Evolutionary conservation across 768 basidiomycete species (phyloP).

Genomic region (Suillus subalutaceus): DNA sequence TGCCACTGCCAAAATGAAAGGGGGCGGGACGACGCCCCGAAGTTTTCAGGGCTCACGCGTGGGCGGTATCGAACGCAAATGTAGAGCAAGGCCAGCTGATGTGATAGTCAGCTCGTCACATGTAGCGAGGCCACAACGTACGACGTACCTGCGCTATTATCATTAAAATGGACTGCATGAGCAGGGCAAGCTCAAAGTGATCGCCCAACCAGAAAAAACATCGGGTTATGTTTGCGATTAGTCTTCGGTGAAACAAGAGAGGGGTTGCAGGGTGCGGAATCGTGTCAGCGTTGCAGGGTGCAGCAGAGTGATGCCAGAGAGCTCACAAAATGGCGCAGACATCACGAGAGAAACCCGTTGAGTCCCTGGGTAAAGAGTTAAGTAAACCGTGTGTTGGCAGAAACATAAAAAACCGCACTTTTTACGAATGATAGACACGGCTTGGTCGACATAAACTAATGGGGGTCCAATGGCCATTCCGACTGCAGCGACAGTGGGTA

Average conservation of each 20-base stretch:
- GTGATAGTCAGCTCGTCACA: slow-evolving; percentile 19
- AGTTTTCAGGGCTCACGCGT: slow-evolving; percentile 55
- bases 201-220: slow-evolving; percentile 92
- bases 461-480: slow-evolving; percentile 89
- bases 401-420: slow-evolving; percentile 44
- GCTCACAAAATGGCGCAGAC: slow-evolving; percentile 81
- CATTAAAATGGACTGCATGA: slow-evolving; percentile 86
- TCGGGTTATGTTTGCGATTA: slow-evolving; percentile 83
- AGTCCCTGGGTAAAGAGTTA: slow-evolving; percentile 52
- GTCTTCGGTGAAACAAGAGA: slow-evolving; percentile 39
- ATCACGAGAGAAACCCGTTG: slow-evolving; percentile 85
- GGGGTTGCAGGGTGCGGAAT: slow-evolving; percentile 15
- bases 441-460: slow-evolving; percentile 84
- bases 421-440: slow-evolving; percentile 78
- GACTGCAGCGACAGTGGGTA: slow-evolving; percentile 67
- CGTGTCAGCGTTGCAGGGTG: slow-evolving; percentile 16
- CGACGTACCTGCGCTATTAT: slow-evolving; percentile 73
- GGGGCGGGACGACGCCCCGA: slow-evolving; percentile 63
- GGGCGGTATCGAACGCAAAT: slow-evolving; percentile 81
- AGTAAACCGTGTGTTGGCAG: slow-evolving; percentile 10
- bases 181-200: slow-evolving; percentile 72
- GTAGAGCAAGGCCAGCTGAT: slow-evolving; percentile 74
- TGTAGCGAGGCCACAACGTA: slow-evolving; percentile 6
- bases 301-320: slow-evolving; percentile 1
- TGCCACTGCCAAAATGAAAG: slow-evolving; percentile 88